These are phyloP conservation scores for Trichoderma afroharzianum DNA, from an alignment of 2,329 filamentous ascomycete species.

Conservation along the genomic window DNA sequence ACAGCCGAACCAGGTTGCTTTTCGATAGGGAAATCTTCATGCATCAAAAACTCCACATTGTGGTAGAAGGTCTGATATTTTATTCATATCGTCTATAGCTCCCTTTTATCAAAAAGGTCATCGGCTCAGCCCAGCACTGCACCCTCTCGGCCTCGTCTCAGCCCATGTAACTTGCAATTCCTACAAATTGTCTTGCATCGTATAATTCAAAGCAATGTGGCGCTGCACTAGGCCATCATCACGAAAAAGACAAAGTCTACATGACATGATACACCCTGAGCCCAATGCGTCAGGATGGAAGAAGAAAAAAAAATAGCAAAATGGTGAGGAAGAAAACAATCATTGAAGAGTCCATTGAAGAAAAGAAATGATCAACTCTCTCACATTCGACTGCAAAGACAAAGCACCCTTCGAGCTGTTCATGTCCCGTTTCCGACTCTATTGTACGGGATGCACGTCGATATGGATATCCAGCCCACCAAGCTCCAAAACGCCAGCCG, in stretches of 20 bases:
- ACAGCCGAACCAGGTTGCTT: no score
- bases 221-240: slow-evolving; percentile 16
- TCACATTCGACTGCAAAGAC: neutral
- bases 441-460: neutral
- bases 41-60: neutral
- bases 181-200: neutral
- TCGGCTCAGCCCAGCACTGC: neutral
- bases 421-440: neutral
- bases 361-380: neutral
- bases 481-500: slow-evolving; percentile 13
- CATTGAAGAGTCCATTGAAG: neutral
- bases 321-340: neutral
- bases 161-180: neutral
- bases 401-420: neutral
- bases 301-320: neutral
- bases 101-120: neutral
- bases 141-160: neutral
- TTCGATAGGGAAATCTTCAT: neutral
- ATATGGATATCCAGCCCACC: slow-evolving; percentile 10
- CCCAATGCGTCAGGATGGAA: neutral
- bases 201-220: slow-evolving; percentile 6
- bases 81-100: neutral
- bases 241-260: slow-evolving; percentile 11
- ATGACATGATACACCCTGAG: slow-evolving; percentile 1
- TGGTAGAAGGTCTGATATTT: neutral